Evolutionary conservation across 345 rosid genomes (phyloP).

Genomic region (Noccaea bulbosa): DNA sequence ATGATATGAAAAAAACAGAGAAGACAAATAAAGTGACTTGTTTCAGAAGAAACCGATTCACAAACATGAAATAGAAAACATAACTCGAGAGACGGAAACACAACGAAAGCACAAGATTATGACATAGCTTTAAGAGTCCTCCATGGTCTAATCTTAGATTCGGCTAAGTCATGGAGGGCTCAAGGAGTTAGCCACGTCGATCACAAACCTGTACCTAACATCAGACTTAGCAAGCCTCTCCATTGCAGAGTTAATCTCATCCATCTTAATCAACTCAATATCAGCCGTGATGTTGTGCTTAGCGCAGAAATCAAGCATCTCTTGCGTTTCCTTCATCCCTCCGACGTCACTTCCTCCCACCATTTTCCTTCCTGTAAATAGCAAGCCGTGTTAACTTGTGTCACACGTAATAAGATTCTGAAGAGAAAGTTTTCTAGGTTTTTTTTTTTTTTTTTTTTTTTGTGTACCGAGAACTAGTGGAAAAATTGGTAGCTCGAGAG

Average conservation of each 20-base stretch:
- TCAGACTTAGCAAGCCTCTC: constrained; percentile 92
- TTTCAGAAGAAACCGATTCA: neutral
- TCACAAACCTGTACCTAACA: constrained; percentile 86
- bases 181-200: constrained; percentile 76
- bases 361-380: constrained; percentile 63
- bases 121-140: neutral
- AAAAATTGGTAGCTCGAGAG: constrained; percentile 75
- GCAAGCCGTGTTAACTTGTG: neutral
- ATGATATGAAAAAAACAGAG: constrained; percentile 8
- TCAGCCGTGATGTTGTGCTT: constrained; percentile 74
- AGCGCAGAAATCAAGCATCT: constrained; percentile 91
- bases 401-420: neutral
- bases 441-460: neutral
- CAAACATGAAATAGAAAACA: neutral
- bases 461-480: constrained; percentile 65
- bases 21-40: constrained; percentile 6
- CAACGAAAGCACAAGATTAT: constrained; percentile 8
- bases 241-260: constrained; percentile 74
- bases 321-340: constrained; percentile 83
- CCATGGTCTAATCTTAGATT: neutral
- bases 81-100: neutral
- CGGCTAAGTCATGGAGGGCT: constrained; percentile 32
- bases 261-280: constrained; percentile 75
- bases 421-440: neutral
- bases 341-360: constrained; percentile 82